Evolutionary conservation across 2,329 filamentous ascomycete species (phyloP), one percentile per base, ranked within the genome.

Genomic region (Aspergillus bombycis): DNA sequence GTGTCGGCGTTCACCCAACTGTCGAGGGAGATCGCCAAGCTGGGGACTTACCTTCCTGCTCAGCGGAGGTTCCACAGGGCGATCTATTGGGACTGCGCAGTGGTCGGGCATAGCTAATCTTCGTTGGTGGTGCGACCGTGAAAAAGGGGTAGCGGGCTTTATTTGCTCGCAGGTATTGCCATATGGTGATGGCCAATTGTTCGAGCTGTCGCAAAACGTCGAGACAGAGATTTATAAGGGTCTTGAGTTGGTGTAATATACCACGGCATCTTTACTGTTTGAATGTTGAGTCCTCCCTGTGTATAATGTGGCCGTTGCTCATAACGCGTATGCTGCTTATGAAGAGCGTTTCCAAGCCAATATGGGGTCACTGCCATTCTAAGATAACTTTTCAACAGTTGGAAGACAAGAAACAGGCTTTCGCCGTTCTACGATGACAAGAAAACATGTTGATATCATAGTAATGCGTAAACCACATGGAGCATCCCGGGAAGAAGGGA

Each of bases 31-130:
- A 57, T 21, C 84, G 87, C 0, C 88, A 90, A 70, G 89, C 12
- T 91, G 87, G 87, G 87, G 88, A 0, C 75, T 91, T 36, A 84
- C 81, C 0, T 87, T 87, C 56, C 85, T 88, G 81, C 73, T 88
- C 14, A 85, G 74, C 19, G 81, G 81, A 0, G 82, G 81, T 34
- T 68, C 38, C 79, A 67, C 5, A 38, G 61, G 30, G 72, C 71
- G 10, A 67, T 72, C 2, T 70, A 75, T 70, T 79, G 79, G 30
- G 69, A 75, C 63, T 83, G 80, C 16, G 73, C 71, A 6, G 68
- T 74, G 23, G 75, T 80, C 59, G 72, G 62, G 53, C 80, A 82
- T 2, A 70, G 68, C 79, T 78, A 83, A 63, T 82, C 80, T 32
- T 82, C 76, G 1, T 65, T 63, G 3, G 74, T 76, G 12, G 50